Evolutionary conservation across 2,329 filamentous ascomycete species (phyloP), one percentile per base, ranked within the genome.

Genomic region (Simplicillium aogashimaense): DNA sequence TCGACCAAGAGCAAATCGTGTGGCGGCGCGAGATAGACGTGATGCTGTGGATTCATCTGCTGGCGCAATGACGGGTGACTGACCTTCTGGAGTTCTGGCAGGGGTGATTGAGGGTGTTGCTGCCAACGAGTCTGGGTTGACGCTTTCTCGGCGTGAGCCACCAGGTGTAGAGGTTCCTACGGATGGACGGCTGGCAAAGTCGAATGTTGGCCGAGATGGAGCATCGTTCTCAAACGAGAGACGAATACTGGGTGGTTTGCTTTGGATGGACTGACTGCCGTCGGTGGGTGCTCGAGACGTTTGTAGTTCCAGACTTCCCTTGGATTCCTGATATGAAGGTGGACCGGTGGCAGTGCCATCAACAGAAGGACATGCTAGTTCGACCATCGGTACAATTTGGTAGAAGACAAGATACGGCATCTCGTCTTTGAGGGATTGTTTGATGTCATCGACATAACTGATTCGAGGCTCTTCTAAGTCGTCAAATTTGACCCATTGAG

Each of bases 371-470:
- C 64, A 55, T 1, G 69, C 65, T 7, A 83, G 74, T 41, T 89
- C 84, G 25, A 86, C 77, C 53, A 94, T 87, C 0, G 90, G 89
- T 25, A 94, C 76, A 32, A 97, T 86, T 58, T 95, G 90, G 54
- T 95, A 98, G 60, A 97, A 97, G 0, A 98, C 69, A 7, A 97
- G 73, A 57, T 97, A 97, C 0, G 92, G 90, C 58, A 87, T 94
- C 58, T 95, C 89, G n/a, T 83, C 74, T 49, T 78, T 82, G 37
- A 97, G 64, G 0, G 86, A 82, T 49, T 82, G 65, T 45, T 85
- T 81, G 50, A 81, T 76, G 46, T 95, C 83, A 52, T 94, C 78
- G 37, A 95, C 80, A 40, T 83, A 72, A 0, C 71, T 72, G 3
- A 97, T 83, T 18, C 90, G 77, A 41, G 80, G 72, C 29, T 74